phyloP scores from a whole-genome alignment of 495 filamentous ascomycete genomes.

The Hypoxylon lienhwacheense region DNA sequence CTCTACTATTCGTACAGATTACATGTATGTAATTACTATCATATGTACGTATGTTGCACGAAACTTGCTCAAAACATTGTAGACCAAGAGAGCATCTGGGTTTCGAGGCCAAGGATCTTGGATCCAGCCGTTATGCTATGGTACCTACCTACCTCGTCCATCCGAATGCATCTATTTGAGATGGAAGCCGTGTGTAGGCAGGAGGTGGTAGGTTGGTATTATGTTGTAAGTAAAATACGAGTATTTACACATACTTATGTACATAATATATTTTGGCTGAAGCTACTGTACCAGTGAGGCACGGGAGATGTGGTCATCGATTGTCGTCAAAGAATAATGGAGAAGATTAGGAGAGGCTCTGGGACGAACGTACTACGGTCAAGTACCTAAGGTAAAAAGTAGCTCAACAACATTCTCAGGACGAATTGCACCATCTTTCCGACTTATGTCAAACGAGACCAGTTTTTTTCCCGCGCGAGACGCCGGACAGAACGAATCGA shows the following conservation, averaged over 20 bases:
- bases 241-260: neutral
- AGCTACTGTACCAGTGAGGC: constrained; percentile 10
- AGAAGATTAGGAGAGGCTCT: constrained; percentile 13
- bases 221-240: too few relatives aligned
- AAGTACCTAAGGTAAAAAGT: too few relatives aligned
- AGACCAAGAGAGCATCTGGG: constrained; percentile 8
- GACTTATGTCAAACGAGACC: constrained; percentile 28
- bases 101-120: constrained; percentile 18
- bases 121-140: constrained; percentile 4
- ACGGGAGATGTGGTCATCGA: constrained; percentile 5
- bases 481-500: constrained; percentile 31
- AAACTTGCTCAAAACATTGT: constrained; percentile 12
- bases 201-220: too few relatives aligned
- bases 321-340: neutral
- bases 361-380: constrained; percentile 1
- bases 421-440: constrained; percentile 33
- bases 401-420: constrained; percentile 27
- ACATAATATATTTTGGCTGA: constrained; percentile 7
- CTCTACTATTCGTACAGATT: too few relatives aligned
- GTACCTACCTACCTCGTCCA: too few relatives aligned
- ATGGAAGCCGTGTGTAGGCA: too few relatives aligned
- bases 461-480: constrained; percentile 33
- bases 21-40: too few relatives aligned
- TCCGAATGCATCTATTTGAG: too few relatives aligned
- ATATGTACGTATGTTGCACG: constrained; percentile 14